Evolutionary conservation across 495 filamentous ascomycete species (phyloP), one percentile per base, ranked within the genome.

Genomic region (Lineolata rhizophorae): DNA sequence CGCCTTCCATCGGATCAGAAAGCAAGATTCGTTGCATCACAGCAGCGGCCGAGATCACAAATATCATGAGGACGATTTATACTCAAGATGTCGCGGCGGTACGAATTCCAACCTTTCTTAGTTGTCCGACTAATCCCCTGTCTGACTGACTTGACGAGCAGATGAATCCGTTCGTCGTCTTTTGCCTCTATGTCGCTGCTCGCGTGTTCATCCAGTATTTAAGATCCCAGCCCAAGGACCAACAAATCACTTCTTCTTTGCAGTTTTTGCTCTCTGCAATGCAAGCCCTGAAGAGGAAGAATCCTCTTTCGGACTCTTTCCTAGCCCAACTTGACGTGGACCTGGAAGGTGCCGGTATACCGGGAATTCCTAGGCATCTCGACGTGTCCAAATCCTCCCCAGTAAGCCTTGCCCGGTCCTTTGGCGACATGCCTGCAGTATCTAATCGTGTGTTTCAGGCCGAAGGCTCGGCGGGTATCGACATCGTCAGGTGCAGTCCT

Each of bases 101-200:
- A 70, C 55, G 80, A 65, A 5, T 22, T 28, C 19, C 9, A 25
- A 15, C 10, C n/a, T n/a, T n/a, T n/a, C n/a, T n/a, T n/a, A n/a
- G n/a, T n/a, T n/a, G n/a, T n/a, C n/a, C n/a, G n/a, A n/a, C n/a
- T n/a, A n/a, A 19, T 4, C 12, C 3, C 8, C 13, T 35, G 11
- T 17, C 20, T 18, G 17, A 35, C 13, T 18, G 12, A 4, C 18
- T 3, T n/a, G n/a, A n/a, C n/a, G 15, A 31, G 0, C 45, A 95
- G 87, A 79, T 93, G 71, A 93, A 93, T 41, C 85, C 87, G 0
- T 94, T 93, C 47, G 76, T 87, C 40, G 78, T 84, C 2, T 99
- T 95, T 52, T 93, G 83, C 43, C 60, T 99, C 24, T 99, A 94
- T 47, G 82, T 95, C 18, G 72, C 84, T 5, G 83, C 87, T 25